Conservation (phyloP, 1,139 yeast species). For the Kodamaea alishanica region DNA sequence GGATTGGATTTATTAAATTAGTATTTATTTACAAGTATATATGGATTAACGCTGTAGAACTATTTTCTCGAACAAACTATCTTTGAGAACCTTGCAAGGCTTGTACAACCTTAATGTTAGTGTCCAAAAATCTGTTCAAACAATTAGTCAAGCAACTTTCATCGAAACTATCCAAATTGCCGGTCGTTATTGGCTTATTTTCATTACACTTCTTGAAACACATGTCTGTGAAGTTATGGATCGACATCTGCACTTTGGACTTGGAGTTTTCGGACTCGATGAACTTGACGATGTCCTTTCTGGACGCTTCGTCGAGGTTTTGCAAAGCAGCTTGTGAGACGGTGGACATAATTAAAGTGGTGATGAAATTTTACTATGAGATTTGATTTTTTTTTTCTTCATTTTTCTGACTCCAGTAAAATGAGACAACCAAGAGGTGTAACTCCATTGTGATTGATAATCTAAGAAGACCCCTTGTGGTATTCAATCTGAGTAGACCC, state of each 20-base stretch:
- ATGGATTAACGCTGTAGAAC: too few species aligned
- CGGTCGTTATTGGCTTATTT: slow-evolving; percentile 44
- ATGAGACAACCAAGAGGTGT: too few species aligned
- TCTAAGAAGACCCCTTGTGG: too few species aligned
- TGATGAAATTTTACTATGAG: background rate
- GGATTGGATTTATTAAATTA: too few species aligned
- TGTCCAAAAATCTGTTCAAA: slow-evolving; percentile 80
- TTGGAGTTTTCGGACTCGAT: slow-evolving; percentile 81
- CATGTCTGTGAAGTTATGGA: slow-evolving; percentile 82
- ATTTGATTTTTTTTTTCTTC: too few species aligned
- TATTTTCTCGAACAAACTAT: slow-evolving; percentile 5
- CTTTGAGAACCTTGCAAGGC: slow-evolving; percentile 39
- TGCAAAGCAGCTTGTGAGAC: slow-evolving; percentile 59
- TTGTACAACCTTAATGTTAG: slow-evolving; percentile 80
- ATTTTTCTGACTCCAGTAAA: too few species aligned
- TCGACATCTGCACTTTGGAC: slow-evolving; percentile 82
- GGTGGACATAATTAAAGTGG: slow-evolving; percentile 45
- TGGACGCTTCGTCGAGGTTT: slow-evolving; percentile 64
- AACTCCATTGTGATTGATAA: too few species aligned
- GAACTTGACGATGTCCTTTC: slow-evolving; percentile 71
- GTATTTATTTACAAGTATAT: too few species aligned
- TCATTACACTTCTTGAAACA: slow-evolving; percentile 86
- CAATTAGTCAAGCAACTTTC: slow-evolving; percentile 77
- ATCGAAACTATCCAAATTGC: slow-evolving; percentile 54
- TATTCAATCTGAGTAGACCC: too few species aligned